A percentile compares a stretch with the other conserved stretches of the same genome.
Conservation (phyloP, 2,329 filamentous ascomycete species). For the Arthrobotrys pseudoclavata region DNA sequence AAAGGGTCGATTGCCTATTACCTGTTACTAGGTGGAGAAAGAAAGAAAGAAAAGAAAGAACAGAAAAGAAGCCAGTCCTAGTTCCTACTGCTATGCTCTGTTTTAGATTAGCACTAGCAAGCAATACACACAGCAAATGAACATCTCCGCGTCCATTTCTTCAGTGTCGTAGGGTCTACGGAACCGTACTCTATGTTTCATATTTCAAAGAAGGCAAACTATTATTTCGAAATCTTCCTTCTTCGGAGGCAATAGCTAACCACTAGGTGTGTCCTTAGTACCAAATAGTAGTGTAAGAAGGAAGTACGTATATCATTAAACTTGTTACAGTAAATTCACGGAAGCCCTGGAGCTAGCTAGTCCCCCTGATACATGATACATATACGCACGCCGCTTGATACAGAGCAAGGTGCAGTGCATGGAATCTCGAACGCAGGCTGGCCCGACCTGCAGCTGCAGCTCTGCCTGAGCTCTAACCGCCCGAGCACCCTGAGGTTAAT, state of each 20-base stretch:
- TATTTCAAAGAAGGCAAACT: neutral
- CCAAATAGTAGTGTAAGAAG: too few relatives aligned
- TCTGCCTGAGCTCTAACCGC: constrained; percentile 8
- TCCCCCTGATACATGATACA: neutral
- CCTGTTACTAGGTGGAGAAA: neutral
- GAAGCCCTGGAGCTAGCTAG: neutral
- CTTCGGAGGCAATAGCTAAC: neutral
- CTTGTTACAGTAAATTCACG: too few relatives aligned
- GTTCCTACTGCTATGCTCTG: too few relatives aligned
- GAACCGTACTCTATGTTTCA: too few relatives aligned
- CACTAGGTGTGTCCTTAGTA: too few relatives aligned
- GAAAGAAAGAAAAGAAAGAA: neutral
- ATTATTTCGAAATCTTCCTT: too few relatives aligned
- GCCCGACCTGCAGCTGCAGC: constrained; percentile 10
- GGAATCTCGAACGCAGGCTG: constrained; percentile 1
- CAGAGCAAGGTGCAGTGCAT: constrained; percentile 2
- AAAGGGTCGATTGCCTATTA: neutral
- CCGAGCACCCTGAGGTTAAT: constrained; percentile 9
- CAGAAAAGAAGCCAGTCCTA: too few relatives aligned
- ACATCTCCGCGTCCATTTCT: neutral
- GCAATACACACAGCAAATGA: too few relatives aligned
- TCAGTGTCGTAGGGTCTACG: neutral
- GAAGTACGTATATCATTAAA: neutral
- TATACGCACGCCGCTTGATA: neutral
- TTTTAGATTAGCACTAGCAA: too few relatives aligned